Evolutionary conservation across 306 rosid genomes (phyloP).

Genomic region (Astragalus membranaceus): DNA sequence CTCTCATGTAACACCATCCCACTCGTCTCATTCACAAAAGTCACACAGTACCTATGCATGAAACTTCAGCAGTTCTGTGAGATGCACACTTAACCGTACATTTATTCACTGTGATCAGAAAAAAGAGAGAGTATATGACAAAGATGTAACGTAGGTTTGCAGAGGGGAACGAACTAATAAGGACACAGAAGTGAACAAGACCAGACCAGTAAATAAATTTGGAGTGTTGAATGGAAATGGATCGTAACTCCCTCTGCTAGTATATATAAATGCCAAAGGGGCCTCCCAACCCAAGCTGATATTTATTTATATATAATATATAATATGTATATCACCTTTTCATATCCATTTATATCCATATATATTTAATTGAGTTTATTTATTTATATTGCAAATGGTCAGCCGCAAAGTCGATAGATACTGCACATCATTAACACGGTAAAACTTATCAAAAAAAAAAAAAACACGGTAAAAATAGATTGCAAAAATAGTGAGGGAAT

Average conservation of each 20-base stretch:
- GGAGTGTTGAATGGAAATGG: neutral
- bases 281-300: neutral
- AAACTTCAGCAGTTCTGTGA: slow-evolving; percentile 57
- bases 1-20: slow-evolving; percentile 39
- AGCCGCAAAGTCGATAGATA: too few species aligned
- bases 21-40: slow-evolving; percentile 46
- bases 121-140: slow-evolving; percentile 38
- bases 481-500: too few species aligned
- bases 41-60: slow-evolving; percentile 49
- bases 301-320: too few species aligned
- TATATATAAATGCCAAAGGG: slow-evolving; percentile 5
- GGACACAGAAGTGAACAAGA: slow-evolving; percentile 41
- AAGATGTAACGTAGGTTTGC: slow-evolving; percentile 56
- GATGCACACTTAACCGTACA: slow-evolving; percentile 50
- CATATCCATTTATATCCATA: too few species aligned
- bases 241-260: neutral
- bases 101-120: slow-evolving; percentile 35
- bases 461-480: too few species aligned
- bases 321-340: too few species aligned
- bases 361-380: too few species aligned
- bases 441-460: too few species aligned
- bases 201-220: slow-evolving; percentile 25
- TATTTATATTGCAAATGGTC: too few species aligned
- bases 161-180: slow-evolving; percentile 27
- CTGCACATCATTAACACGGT: too few species aligned